phyloP scores from a whole-genome alignment of 805 yeast species.

The Wickerhamiella bombiphila region DNA sequence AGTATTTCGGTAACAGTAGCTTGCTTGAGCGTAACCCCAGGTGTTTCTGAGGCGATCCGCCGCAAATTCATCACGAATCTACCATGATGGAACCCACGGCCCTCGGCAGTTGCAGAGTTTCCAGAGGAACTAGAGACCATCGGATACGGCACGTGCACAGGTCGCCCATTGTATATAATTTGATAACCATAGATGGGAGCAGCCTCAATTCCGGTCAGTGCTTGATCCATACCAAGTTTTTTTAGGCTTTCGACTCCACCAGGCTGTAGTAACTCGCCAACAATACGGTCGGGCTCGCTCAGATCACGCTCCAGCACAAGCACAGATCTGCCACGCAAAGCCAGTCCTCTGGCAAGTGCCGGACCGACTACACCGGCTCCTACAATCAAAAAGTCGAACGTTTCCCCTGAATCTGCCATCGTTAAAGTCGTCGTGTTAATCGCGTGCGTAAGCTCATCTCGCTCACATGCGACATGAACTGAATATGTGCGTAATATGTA shows the following conservation, averaged over 20 bases:
- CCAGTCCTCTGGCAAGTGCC: conserved; percentile 75
- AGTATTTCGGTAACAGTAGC: conserved; percentile 65
- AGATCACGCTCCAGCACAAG: conserved; percentile 74
- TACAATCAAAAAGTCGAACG: conserved; percentile 71
- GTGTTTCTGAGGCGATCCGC: conserved; percentile 47
- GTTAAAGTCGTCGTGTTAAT: not conserved
- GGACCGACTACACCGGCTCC: conserved; percentile 99
- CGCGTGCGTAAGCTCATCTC: conserved; percentile 2
- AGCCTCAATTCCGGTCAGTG: conserved; percentile 65
- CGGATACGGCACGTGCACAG: conserved; percentile 57
- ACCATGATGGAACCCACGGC: conserved; percentile 90
- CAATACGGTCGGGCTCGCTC: conserved; percentile 86
- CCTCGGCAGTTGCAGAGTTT: conserved; percentile 30
- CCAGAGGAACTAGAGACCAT: conserved; percentile 3
- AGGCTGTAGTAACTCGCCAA: conserved; percentile 95
- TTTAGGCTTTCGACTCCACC: conserved; percentile 79
- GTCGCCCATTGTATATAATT: conserved; percentile 47
- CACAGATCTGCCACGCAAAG: conserved; percentile 78
- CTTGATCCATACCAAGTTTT: conserved; percentile 68
- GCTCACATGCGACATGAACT: not conserved
- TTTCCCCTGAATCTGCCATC: conserved; percentile 1
- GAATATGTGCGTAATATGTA: too few relatives aligned
- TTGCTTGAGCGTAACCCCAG: conserved; percentile 63
- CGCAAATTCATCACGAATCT: conserved; percentile 68
- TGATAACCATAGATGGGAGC: conserved; percentile 67